Percentiles rank a stretch among this genome's conserved stretches.
phyloP scores from a whole-genome alignment of 352 stramenopile species.

The Phytophthora quininea region DNA sequence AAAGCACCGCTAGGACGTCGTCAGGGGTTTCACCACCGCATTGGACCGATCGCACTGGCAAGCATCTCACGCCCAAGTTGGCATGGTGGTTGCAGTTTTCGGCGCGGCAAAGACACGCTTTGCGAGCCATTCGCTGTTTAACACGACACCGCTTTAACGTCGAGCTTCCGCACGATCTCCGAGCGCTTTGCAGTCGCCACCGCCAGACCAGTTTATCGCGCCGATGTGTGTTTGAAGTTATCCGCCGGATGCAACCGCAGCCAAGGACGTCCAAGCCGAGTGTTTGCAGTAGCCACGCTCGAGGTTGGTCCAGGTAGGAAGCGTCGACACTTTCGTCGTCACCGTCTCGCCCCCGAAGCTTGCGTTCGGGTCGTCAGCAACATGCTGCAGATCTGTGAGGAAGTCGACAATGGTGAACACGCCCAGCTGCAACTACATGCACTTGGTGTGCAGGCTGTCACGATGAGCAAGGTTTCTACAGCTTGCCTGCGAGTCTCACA shows the following conservation, averaged over 20 bases:
- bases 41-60: too few relatives aligned
- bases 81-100: neutral
- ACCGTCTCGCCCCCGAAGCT: neutral
- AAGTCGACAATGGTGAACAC: too few relatives aligned
- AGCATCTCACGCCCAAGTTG: neutral
- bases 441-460: neutral
- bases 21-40: too few relatives aligned
- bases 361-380: neutral
- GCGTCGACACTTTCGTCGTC: neutral
- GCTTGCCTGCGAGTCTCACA: neutral
- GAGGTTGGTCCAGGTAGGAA: neutral
- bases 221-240: slow-evolving; percentile 25
- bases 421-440: neutral
- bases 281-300: neutral
- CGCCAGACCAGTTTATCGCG: slow-evolving; percentile 6
- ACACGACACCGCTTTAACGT: neutral
- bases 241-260: neutral
- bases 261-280: neutral
- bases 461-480: neutral
- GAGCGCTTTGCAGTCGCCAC: neutral
- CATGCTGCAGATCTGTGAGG: neutral
- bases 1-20: too few relatives aligned
- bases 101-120: neutral
- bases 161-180: neutral
- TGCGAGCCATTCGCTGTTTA: neutral